Evolutionary conservation across 768 basidiomycete species (phyloP).

Genomic region (Daedaleopsis sinensis): DNA sequence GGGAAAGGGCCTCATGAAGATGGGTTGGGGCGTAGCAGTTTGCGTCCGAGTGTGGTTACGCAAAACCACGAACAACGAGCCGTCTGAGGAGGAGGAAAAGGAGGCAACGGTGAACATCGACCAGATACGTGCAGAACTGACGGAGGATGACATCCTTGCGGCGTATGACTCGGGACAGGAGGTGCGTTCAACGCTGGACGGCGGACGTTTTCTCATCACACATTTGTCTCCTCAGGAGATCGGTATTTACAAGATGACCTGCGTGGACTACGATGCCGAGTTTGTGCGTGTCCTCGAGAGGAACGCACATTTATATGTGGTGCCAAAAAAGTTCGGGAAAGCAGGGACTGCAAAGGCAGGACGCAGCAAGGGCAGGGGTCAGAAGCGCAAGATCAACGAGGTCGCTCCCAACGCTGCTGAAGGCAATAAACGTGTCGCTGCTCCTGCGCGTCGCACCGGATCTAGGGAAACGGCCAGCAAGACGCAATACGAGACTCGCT

Average conservation of each 20-base stretch:
- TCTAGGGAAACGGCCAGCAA: background rate
- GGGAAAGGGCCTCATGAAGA: too few species aligned
- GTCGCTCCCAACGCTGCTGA: background rate
- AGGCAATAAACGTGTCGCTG: background rate
- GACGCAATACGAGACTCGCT: background rate
- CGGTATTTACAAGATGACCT: background rate
- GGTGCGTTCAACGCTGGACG: too few species aligned
- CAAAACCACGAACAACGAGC: too few species aligned
- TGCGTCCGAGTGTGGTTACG: too few species aligned
- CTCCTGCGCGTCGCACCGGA: background rate
- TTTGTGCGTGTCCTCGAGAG: background rate
- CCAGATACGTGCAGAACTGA: too few species aligned
- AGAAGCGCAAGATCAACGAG: background rate
- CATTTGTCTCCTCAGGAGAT: background rate
- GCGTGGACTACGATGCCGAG: conserved; percentile 4
- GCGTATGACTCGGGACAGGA: too few species aligned
- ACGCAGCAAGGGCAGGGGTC: background rate
- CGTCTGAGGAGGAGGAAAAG: too few species aligned
- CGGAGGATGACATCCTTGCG: too few species aligned
- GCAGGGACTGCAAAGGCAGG: background rate
- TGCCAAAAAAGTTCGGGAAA: background rate
- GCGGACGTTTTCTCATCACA: background rate
- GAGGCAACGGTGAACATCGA: too few species aligned
- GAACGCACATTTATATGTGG: background rate
- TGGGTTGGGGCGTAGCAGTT: too few species aligned